A percentile compares a stretch with the other conserved stretches of the same genome.
Evolutionary conservation across 257 asterid genomes (phyloP).

Genomic region (Eustoma russellianum): DNA sequence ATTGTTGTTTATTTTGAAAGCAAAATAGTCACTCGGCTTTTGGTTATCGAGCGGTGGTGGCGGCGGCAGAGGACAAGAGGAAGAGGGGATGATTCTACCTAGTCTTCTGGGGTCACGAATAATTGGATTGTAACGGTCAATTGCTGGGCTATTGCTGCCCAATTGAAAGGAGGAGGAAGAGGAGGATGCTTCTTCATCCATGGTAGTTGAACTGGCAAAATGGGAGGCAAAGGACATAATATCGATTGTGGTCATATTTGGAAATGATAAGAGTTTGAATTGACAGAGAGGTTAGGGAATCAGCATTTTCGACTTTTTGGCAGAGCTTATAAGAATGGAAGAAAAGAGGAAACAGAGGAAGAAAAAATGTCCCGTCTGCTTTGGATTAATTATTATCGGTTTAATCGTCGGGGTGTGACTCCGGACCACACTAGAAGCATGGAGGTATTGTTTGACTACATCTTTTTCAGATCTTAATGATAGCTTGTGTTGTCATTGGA

Average conservation of each 20-base stretch:
- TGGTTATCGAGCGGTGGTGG: constrained; percentile 21
- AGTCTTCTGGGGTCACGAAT: constrained; percentile 35
- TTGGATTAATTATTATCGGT: neutral
- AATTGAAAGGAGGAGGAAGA: constrained; percentile 27
- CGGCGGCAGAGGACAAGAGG: constrained; percentile 20
- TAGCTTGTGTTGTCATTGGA: no score
- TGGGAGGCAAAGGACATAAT: constrained; percentile 51
- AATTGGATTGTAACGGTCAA: constrained; percentile 40
- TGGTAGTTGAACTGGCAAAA: constrained; percentile 50
- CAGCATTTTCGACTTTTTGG: constrained; percentile 12
- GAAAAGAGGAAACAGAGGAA: no score
- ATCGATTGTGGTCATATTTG: constrained; percentile 49
- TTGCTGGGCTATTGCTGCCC: constrained; percentile 42
- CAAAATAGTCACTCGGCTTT: constrained; percentile 13
- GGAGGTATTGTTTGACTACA: no score
- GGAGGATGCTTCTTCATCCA: constrained; percentile 34
- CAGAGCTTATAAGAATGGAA: no score
- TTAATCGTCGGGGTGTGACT: no score
- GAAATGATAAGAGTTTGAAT: neutral
- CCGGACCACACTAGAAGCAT: no score
- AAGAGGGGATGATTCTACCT: constrained; percentile 16
- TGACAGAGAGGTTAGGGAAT: constrained; percentile 25
- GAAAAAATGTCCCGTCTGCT: constrained; percentile 10
- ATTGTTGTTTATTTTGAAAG: constrained; percentile 14
- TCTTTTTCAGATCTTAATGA: no score